These are phyloP conservation scores for Lasiodiplodia hormozganensis DNA, from an alignment of 2,329 filamentous ascomycete genomes.

Conservation along the genomic window DNA sequence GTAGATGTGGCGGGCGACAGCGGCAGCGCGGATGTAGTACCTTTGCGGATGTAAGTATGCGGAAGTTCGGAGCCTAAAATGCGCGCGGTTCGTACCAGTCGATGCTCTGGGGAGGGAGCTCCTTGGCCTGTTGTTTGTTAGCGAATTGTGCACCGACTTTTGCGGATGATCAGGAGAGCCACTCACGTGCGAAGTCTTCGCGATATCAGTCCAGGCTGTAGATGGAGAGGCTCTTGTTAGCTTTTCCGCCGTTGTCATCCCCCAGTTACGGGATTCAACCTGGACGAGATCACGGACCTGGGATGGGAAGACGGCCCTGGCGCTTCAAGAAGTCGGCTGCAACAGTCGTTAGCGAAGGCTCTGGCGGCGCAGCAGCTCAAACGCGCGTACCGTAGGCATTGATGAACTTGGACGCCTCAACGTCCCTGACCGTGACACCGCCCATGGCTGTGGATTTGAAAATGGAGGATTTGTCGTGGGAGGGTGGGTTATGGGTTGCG, in stretches of 20 bases:
- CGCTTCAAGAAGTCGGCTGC: constrained; percentile 85
- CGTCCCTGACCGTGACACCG: constrained; percentile 83
- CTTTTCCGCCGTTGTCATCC: constrained; percentile 42
- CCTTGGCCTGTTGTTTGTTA: constrained; percentile 71
- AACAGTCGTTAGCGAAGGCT: background rate
- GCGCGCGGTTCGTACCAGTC: constrained; percentile 79
- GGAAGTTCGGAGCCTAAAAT: background rate
- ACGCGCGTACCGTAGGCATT: constrained; percentile 64
- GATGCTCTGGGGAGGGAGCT: constrained; percentile 96
- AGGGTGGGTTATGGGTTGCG: constrained; percentile 19
- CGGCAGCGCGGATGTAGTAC: constrained; percentile 85
- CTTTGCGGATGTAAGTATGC: constrained; percentile 39
- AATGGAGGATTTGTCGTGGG: constrained; percentile 63
- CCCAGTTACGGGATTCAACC: constrained; percentile 63
- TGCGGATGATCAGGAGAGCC: constrained; percentile 26
- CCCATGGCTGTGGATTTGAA: constrained; percentile 60
- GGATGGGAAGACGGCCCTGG: constrained; percentile 90
- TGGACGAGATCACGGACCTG: constrained; percentile 69
- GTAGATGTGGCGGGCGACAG: constrained; percentile 98
- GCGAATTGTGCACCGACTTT: constrained; percentile 1
- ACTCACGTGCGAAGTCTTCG: constrained; percentile 73
- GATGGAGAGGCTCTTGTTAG: constrained; percentile 53
- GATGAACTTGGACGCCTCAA: constrained; percentile 92
- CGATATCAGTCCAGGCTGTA: constrained; percentile 98
- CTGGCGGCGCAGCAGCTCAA: too few species aligned